phyloP scores from a whole-genome alignment of 352 stramenopile species.

The Blastocystis sp. region DNA sequence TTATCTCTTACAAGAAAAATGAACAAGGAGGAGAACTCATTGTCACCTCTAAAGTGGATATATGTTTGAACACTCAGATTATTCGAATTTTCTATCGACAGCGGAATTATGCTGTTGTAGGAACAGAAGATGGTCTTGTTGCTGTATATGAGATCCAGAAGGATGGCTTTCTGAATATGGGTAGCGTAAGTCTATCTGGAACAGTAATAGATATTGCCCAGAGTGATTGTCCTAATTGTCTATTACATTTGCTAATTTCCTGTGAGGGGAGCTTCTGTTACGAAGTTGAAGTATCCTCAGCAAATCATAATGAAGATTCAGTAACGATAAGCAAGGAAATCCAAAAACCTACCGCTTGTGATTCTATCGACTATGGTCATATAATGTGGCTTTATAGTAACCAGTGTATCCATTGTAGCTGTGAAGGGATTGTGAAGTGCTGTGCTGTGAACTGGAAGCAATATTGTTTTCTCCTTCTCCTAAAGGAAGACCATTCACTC shows the following conservation, averaged over 20 bases:
- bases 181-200: neutral
- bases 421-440: constrained; percentile 20
- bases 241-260: constrained; percentile 4
- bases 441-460: neutral
- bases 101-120: constrained; percentile 16
- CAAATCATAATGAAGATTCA: neutral
- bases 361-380: neutral
- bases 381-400: neutral
- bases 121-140: constrained; percentile 44
- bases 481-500: neutral
- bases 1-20: neutral
- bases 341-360: neutral
- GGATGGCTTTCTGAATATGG: neutral
- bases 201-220: neutral
- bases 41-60: neutral
- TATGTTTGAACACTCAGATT: neutral
- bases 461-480: neutral
- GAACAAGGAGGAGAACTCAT: neutral
- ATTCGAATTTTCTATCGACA: neutral
- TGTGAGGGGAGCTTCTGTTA: constrained; percentile 33
- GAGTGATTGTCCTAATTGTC: neutral
- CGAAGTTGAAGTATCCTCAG: neutral
- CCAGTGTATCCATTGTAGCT: neutral
- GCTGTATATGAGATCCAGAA: neutral
- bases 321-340: neutral